These are phyloP conservation scores for Solanum virginianum DNA, from an alignment of 257 asterid genomes.

Conservation along the genomic window DNA sequence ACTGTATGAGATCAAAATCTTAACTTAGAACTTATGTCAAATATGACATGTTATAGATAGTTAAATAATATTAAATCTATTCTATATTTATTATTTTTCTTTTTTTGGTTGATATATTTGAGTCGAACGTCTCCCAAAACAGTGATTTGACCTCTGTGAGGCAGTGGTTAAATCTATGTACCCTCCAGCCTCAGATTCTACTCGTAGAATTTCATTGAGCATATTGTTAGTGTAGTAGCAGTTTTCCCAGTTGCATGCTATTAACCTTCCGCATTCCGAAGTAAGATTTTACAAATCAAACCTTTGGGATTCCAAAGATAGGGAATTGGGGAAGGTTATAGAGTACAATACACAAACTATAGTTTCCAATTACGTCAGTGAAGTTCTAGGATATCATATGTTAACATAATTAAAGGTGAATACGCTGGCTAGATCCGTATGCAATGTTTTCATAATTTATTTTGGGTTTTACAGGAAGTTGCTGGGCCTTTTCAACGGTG, in stretches of 20 bases:
- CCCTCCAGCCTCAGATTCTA: too few species aligned
- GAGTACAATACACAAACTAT: too few species aligned
- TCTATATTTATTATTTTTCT: too few species aligned
- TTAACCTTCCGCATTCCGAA: not conserved
- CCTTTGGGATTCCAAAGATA: not conserved
- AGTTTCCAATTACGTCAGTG: too few species aligned
- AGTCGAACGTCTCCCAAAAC: too few species aligned
- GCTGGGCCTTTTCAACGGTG: conserved; percentile 79
- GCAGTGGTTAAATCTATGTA: too few species aligned
- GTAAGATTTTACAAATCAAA: not conserved
- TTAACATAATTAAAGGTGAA: not conserved
- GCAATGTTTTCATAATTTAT: not conserved
- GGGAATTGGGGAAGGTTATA: not conserved
- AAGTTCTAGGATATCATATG: too few species aligned
- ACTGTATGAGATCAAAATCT: not conserved
- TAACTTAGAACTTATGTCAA: not conserved
- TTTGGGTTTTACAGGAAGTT: conserved; percentile 38
- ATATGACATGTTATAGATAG: not conserved
- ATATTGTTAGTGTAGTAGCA: too few species aligned
- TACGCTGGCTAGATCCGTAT: not conserved
- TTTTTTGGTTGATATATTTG: too few species aligned
- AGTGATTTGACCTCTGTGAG: too few species aligned
- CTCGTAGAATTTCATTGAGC: too few species aligned
- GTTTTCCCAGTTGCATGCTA: too few species aligned
- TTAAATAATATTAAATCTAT: not conserved